phyloP scores from a whole-genome alignment of 1,284 basidiomycete genomes.

The Puccinia horiana region DNA sequence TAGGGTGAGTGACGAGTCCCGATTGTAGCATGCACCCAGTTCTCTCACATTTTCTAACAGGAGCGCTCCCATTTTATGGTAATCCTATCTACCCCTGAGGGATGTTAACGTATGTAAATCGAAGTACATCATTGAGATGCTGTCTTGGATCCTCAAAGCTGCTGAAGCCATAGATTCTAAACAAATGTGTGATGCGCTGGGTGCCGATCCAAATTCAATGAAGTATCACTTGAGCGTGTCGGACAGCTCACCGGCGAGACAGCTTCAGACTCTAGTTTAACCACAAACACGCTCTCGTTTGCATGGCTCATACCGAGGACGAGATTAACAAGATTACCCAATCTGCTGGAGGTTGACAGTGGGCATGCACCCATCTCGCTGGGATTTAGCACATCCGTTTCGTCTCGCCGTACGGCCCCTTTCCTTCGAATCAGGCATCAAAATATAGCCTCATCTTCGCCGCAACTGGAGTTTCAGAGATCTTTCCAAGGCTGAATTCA shows the following conservation, averaged over 20 bases:
- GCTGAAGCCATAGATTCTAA: conserved; percentile 1
- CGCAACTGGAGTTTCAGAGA: neutral
- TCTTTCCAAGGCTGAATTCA: neutral
- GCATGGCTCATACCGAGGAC: conserved; percentile 13
- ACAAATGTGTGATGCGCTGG: neutral
- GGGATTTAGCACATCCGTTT: conserved; percentile 27
- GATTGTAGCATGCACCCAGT: too few relatives aligned
- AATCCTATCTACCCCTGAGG: neutral
- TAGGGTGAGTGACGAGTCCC: too few relatives aligned
- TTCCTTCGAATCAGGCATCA: conserved; percentile 18
- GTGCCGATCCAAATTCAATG: conserved; percentile 18
- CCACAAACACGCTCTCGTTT: conserved; percentile 25
- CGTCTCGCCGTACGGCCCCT: conserved; percentile 23
- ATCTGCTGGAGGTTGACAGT: conserved; percentile 33
- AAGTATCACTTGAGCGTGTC: neutral
- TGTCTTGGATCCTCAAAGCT: neutral
- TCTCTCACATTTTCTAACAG: too few relatives aligned
- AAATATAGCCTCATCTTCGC: neutral
- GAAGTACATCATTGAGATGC: neutral
- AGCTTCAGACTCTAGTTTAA: conserved; percentile 7
- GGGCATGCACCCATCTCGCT: conserved; percentile 23
- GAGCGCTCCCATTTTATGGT: too few relatives aligned
- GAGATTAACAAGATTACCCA: conserved; percentile 39
- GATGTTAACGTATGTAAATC: neutral
- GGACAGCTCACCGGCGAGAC: neutral